Evolutionary conservation across 106 monocot species (phyloP).

Genomic region (Alisma plantagoaquatica): DNA sequence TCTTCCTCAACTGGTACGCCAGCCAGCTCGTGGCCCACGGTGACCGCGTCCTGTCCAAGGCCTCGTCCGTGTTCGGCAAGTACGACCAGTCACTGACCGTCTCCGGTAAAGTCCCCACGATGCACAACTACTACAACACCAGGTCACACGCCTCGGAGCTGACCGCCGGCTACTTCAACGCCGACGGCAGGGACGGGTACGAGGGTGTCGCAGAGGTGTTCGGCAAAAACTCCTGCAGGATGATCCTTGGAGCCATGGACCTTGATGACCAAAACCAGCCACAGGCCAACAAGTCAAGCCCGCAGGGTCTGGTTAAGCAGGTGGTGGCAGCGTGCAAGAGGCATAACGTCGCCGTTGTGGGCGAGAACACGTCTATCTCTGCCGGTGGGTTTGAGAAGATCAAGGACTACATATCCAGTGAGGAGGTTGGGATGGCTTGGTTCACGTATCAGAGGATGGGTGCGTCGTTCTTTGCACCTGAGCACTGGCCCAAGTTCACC

Average conservation of each 20-base stretch:
- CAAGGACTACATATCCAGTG: conserved; percentile 17
- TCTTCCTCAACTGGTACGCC: no score
- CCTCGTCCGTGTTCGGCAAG: conserved; percentile 23
- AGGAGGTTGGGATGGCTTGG: conserved; percentile 1
- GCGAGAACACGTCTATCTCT: conserved; percentile 39
- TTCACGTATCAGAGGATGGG: no score
- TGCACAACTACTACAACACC: conserved; percentile 35
- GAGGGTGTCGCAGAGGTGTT: conserved; percentile 40
- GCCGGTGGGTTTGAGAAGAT: conserved; percentile 13
- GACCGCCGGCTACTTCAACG: no score
- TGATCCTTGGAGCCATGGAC: conserved; percentile 43
- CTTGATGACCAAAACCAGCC: conserved; percentile 18
- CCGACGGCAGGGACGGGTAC: conserved; percentile 25
- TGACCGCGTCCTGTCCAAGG: conserved; percentile 34
- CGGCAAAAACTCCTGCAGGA: conserved; percentile 17
- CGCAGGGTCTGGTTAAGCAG: conserved; percentile 31
- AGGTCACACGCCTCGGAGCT: conserved; percentile 33
- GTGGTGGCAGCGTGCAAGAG: conserved; percentile 28
- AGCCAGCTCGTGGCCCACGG: conserved; percentile 32
- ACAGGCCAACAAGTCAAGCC: conserved; percentile 16
- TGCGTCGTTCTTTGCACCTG: no score
- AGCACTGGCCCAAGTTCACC: no score
- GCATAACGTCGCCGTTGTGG: conserved; percentile 32
- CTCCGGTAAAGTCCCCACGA: conserved; percentile 41
- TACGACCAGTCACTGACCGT: conserved; percentile 16